Evolutionary conservation across 192 early-diverging fungal genomes (phyloP).

Genomic region (Backusella liffmaniae): DNA sequence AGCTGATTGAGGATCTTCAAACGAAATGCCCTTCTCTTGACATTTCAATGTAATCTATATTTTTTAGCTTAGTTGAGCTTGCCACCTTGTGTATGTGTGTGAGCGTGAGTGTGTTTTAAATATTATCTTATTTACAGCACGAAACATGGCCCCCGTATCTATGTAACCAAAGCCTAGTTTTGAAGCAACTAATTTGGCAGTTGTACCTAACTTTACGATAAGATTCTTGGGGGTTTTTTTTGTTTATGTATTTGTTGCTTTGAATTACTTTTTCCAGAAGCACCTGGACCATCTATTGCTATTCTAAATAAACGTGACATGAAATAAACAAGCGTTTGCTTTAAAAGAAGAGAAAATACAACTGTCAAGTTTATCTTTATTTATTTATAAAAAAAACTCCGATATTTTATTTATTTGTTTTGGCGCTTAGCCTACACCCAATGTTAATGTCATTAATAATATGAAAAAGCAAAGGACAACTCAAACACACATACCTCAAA

Average conservation of each 20-base stretch:
- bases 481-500: constrained; percentile 44
- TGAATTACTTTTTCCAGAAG: constrained; percentile 74
- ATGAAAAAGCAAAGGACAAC: background rate
- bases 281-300: constrained; percentile 82
- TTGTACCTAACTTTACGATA: constrained; percentile 46
- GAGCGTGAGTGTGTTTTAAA: background rate
- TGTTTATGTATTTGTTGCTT: background rate
- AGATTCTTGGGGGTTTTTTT: background rate
- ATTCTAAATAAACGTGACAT: constrained; percentile 53
- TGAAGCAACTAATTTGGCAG: constrained; percentile 67
- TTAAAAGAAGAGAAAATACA: background rate
- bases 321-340: background rate
- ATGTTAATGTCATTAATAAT: background rate
- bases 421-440: background rate
- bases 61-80: background rate
- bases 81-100: background rate
- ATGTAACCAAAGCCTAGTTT: constrained; percentile 70
- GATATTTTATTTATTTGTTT: background rate
- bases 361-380: no score
- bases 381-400: background rate
- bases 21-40: constrained; percentile 36
- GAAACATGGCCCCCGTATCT: constrained; percentile 74
- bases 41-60: constrained; percentile 42
- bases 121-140: constrained; percentile 35
- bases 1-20: constrained; percentile 35